Percentiles rank a stretch among this genome's conserved stretches.
phyloP scores from a whole-genome alignment of 306 rosid genomes.

The Fagus sylvatica region DNA sequence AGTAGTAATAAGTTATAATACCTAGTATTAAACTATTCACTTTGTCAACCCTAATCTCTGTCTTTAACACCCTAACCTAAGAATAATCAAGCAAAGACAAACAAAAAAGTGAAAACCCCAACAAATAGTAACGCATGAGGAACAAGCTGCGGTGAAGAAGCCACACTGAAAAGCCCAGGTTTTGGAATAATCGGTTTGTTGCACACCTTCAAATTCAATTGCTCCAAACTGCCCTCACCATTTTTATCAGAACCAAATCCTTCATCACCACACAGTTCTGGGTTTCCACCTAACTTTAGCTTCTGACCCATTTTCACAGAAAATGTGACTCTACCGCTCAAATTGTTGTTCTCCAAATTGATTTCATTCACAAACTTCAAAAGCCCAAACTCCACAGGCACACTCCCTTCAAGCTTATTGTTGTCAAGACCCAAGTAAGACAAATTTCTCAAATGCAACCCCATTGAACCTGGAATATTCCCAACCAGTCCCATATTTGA shows the following conservation, averaged over 20 bases:
- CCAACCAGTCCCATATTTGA: constrained; percentile 68
- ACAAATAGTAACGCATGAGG: constrained; percentile 18
- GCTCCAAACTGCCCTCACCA: constrained; percentile 25
- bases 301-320: constrained; percentile 43
- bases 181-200: constrained; percentile 35
- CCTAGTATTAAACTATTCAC: constrained; percentile 8
- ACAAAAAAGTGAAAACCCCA: constrained; percentile 24
- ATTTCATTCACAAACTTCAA: constrained; percentile 53
- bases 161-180: constrained; percentile 40
- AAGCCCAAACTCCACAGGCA: constrained; percentile 62
- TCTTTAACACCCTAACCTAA: constrained; percentile 9
- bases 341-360: constrained; percentile 74
- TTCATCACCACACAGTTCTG: constrained; percentile 54
- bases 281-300: constrained; percentile 63
- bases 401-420: constrained; percentile 66
- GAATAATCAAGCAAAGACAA: constrained; percentile 28
- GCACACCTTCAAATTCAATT: constrained; percentile 42
- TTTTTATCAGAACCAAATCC: not conserved
- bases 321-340: constrained; percentile 63
- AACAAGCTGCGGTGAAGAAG: constrained; percentile 39
- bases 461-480: constrained; percentile 70
- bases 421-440: constrained; percentile 71
- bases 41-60: constrained; percentile 11
- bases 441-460: constrained; percentile 48
- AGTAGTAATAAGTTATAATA: not conserved